Evolutionary conservation across 768 basidiomycete genomes (phyloP).

Genomic region (Cyclocybe cylindracea): DNA sequence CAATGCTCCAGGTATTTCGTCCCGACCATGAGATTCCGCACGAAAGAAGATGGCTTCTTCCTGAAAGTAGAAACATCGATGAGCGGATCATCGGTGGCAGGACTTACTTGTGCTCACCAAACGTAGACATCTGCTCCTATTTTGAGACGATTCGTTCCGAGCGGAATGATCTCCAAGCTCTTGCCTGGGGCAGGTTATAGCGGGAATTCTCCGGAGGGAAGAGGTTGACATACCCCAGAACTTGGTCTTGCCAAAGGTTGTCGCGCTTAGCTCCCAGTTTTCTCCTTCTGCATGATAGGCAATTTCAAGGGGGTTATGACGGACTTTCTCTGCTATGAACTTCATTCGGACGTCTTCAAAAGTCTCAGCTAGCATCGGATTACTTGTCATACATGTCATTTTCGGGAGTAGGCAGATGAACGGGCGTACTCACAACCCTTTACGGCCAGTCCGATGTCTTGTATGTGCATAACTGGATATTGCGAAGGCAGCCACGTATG

Average conservation of each 20-base stretch:
- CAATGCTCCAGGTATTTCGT: slow-evolving; percentile 88
- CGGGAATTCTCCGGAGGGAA: slow-evolving; percentile 6
- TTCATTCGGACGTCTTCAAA: slow-evolving; percentile 82
- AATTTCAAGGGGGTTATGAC: slow-evolving; percentile 81
- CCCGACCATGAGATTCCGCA: slow-evolving; percentile 88
- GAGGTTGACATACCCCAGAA: slow-evolving; percentile 75
- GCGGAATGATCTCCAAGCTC: slow-evolving; percentile 83
- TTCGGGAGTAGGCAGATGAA: slow-evolving; percentile 5
- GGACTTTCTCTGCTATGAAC: slow-evolving; percentile 87
- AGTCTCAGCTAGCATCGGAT: slow-evolving; percentile 87
- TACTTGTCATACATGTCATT: slow-evolving; percentile 44
- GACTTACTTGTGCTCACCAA: slow-evolving; percentile 50
- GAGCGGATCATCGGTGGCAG: background rate
- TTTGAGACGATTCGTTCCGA: slow-evolving; percentile 67
- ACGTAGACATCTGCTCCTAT: slow-evolving; percentile 69
- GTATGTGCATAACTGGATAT: slow-evolving; percentile 85
- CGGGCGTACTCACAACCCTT: slow-evolving; percentile 74
- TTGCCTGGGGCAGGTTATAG: slow-evolving; percentile 56
- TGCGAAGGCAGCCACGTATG: slow-evolving; percentile 81
- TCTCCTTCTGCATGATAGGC: slow-evolving; percentile 84
- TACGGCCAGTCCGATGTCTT: slow-evolving; percentile 75
- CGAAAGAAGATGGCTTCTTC: slow-evolving; percentile 87
- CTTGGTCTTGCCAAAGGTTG: slow-evolving; percentile 82
- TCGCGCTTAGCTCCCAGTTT: slow-evolving; percentile 74
- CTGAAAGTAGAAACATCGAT: slow-evolving; percentile 34